Evolutionary conservation across 2,329 filamentous ascomycete species (phyloP), one percentile per base, ranked within the genome.

Genomic region (Neocatenulostroma microsporum): DNA sequence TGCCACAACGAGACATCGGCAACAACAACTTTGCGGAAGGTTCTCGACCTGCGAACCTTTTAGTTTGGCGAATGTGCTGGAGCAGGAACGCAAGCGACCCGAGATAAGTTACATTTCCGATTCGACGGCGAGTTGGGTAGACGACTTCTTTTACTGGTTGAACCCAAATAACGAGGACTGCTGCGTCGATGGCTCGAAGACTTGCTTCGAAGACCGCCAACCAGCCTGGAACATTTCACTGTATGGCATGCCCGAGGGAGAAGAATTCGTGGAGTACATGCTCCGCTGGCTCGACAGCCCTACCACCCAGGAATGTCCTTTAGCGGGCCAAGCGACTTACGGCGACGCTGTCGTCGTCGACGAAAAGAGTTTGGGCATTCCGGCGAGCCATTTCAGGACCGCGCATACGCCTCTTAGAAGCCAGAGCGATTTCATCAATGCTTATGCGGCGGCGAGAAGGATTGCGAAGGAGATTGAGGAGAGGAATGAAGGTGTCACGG

Each of bases 61-160:
- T 41, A 95, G 88, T 0, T 68, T 98, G 3, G 78, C 86, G 25
- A 95, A 94, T 54, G 80, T 94, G 2, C 70, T 98, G 4, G 93
- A 98, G 58, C 84, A 91, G 49, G 93, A 98, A 64, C 79, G 91
- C 9, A 96, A 95, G 65, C 77, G 91, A 24, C 74, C 87, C 0
- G 76, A 93, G 5, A 70, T 89, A 1, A 95, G 87, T 1, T 96
- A 87, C 60, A 85, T 98, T 48, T 75, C 86, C 5, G 80, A 88
- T 8, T 83, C 87, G 0, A 80, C 89, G 1, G 91, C 93, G 3
- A 95, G 84, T 60, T 98, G 91, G 91, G 75, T 98, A 13, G 91
- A 98, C 48, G 91, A 98, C 57, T 96, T 86, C 64, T 86, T 96
- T 63, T 74, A 85, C 41, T 98, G 91, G 89, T 68, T 96, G n/a